Percentiles rank a stretch among this genome's conserved stretches.
Conservation (phyloP, 495 filamentous ascomycete genomes). For the Tuber indicum region DNA sequence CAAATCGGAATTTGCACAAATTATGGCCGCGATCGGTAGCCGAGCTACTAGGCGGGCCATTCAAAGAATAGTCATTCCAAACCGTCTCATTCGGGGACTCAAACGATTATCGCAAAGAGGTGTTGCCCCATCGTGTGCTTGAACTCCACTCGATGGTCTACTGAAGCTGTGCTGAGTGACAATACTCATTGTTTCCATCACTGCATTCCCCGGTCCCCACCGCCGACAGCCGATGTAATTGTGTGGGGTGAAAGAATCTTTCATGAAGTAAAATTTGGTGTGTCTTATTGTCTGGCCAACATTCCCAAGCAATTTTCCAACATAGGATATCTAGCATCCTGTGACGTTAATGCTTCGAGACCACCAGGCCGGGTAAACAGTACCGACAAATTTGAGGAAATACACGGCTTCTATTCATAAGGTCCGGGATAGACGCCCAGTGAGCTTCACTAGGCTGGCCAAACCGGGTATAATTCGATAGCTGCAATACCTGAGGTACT, state of each 20-base stretch:
- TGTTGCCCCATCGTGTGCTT: too few relatives aligned
- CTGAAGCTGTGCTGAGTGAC: not conserved
- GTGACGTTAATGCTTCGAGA: not conserved
- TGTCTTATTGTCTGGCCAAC: not conserved
- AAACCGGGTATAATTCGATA: not conserved
- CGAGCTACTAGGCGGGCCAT: not conserved
- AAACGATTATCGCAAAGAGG: too few relatives aligned
- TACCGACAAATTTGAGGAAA: not conserved
- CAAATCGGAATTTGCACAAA: not conserved
- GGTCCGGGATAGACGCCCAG: not conserved
- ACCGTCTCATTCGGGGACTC: not conserved
- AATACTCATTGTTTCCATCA: too few relatives aligned
- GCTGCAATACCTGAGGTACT: not conserved
- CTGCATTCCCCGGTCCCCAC: not conserved
- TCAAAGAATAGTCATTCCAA: not conserved
- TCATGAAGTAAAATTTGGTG: not conserved
- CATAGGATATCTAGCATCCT: not conserved
- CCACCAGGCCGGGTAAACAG: rapidly evolving
- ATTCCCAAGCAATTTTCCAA: not conserved
- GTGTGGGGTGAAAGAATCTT: not conserved
- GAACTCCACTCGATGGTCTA: too few relatives aligned
- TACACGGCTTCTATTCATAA: not conserved
- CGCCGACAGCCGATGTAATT: not conserved
- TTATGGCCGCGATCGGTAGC: not conserved
- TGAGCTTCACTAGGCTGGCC: too few relatives aligned